Evolutionary conservation across 2,329 filamentous ascomycete genomes (phyloP).

Genomic region (Exophiala lecanii-corni): DNA sequence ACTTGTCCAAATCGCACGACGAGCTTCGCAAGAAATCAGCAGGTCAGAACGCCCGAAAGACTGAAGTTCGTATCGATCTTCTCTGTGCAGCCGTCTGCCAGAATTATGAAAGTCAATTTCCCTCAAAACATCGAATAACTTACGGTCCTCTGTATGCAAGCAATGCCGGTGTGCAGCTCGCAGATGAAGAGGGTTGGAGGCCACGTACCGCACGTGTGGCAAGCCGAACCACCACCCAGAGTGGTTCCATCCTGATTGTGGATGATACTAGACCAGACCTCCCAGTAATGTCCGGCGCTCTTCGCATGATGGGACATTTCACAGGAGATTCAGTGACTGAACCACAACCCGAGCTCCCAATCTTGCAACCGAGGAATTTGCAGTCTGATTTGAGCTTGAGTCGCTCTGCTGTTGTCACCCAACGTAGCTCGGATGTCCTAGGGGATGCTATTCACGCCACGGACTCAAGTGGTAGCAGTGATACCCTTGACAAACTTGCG

Average conservation of each 20-base stretch:
- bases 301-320: conserved; percentile 16
- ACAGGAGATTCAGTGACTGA: neutral
- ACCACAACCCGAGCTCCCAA: neutral
- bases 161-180: conserved; percentile 9
- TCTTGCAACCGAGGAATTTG: neutral
- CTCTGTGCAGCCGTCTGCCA: conserved; percentile 74
- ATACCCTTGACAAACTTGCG: conserved; percentile 3
- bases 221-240: conserved; percentile 68
- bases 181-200: conserved; percentile 1
- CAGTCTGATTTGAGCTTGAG: conserved; percentile 8
- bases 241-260: conserved; percentile 84
- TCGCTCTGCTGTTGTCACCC: conserved; percentile 17
- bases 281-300: conserved; percentile 38
- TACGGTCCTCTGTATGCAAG: conserved; percentile 16
- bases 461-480: conserved; percentile 4
- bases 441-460: conserved; percentile 8
- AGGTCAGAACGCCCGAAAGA: conserved; percentile 31
- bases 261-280: conserved; percentile 46
- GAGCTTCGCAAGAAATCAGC: conserved; percentile 38
- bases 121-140: conserved; percentile 29
- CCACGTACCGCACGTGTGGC: conserved; percentile 30
- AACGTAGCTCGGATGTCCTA: conserved; percentile 21
- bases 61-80: conserved; percentile 69
- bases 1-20: conserved; percentile 43
- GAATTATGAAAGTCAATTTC: conserved; percentile 71